A percentile compares a stretch with the other conserved stretches of the same genome.
phyloP scores from a whole-genome alignment of 2,329 filamentous ascomycete genomes.

The Fusarium sp. region DNA sequence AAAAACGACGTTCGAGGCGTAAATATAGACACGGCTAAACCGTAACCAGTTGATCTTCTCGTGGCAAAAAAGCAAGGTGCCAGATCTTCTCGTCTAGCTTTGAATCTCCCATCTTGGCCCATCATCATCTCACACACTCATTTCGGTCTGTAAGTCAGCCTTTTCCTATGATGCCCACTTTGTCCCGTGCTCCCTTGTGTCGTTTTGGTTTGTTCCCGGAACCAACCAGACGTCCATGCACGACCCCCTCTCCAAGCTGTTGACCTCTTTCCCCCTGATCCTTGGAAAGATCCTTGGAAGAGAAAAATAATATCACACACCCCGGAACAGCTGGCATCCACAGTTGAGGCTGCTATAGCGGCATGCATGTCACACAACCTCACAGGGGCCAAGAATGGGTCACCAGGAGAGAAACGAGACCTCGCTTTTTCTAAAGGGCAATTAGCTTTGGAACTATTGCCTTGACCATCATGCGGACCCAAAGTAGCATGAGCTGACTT shows the following conservation, averaged over 20 bases:
- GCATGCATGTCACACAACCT: conserved; percentile 36
- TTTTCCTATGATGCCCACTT: conserved; percentile 16
- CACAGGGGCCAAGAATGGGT: neutral
- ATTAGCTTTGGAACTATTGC: conserved; percentile 42
- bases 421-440: neutral
- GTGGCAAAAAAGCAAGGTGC: neutral
- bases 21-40: conserved; percentile 32
- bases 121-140: conserved; percentile 3
- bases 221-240: conserved; percentile 14
- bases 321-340: conserved; percentile 35
- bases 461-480: conserved; percentile 24
- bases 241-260: neutral
- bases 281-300: conserved; percentile 9
- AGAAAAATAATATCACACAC: conserved; percentile 23
- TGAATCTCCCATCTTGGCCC: too few relatives aligned
- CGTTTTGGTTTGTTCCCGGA: conserved; percentile 14
- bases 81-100: neutral
- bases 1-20: neutral
- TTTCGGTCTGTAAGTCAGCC: conserved; percentile 32
- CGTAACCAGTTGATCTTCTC: neutral
- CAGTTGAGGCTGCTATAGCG: conserved; percentile 40
- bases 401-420: neutral
- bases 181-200: conserved; percentile 11
- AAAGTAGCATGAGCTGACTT: conserved; percentile 40
- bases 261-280: neutral